A percentile compares a stretch with the other conserved stretches of the same genome.
Evolutionary conservation across 208 protist genomes (phyloP).

Genomic region (Crithidia acanthocephali): DNA sequence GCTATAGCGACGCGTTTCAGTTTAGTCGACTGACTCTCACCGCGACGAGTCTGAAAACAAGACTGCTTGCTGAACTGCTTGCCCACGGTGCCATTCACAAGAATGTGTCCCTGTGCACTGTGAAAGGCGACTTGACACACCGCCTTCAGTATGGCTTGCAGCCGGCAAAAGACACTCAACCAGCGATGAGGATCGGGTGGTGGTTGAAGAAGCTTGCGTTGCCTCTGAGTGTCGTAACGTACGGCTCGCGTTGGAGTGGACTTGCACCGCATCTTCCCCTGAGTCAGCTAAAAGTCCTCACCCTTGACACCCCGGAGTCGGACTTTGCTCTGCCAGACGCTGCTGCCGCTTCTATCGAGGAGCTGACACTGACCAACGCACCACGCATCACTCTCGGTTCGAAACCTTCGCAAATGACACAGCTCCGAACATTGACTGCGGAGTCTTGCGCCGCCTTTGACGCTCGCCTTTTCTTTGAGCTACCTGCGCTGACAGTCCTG

Average conservation of each 20-base stretch:
- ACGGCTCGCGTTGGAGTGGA: not conserved
- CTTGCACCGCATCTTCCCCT: not conserved
- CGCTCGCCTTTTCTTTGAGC: not conserved
- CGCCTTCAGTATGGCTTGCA: not conserved
- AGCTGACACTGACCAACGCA: slow-evolving; percentile 7
- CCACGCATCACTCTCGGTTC: slow-evolving; percentile 4
- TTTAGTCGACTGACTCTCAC: not conserved
- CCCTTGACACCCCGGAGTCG: not conserved
- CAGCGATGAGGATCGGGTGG: not conserved
- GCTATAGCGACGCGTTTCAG: slow-evolving; percentile 4
- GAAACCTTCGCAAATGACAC: slow-evolving; percentile 5
- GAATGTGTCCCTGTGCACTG: not conserved
- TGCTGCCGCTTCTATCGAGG: slow-evolving; percentile 1
- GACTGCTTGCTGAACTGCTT: slow-evolving; percentile 1
- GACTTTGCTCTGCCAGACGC: slow-evolving; percentile 9
- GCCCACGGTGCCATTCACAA: not conserved
- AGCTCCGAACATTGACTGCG: not conserved
- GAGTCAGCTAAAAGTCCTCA: not conserved
- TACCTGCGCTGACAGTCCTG: slow-evolving; percentile 3
- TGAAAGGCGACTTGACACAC: not conserved
- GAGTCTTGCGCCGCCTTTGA: not conserved
- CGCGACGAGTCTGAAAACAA: not conserved
- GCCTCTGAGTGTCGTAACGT: slow-evolving; percentile 2
- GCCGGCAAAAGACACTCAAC: slow-evolving; percentile 2
- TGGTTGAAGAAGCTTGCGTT: slow-evolving; percentile 4